A percentile compares a stretch with the other conserved stretches of the same genome.
phyloP scores from a whole-genome alignment of 1,284 basidiomycete species.

The Phenoliferia sp. region DNA sequence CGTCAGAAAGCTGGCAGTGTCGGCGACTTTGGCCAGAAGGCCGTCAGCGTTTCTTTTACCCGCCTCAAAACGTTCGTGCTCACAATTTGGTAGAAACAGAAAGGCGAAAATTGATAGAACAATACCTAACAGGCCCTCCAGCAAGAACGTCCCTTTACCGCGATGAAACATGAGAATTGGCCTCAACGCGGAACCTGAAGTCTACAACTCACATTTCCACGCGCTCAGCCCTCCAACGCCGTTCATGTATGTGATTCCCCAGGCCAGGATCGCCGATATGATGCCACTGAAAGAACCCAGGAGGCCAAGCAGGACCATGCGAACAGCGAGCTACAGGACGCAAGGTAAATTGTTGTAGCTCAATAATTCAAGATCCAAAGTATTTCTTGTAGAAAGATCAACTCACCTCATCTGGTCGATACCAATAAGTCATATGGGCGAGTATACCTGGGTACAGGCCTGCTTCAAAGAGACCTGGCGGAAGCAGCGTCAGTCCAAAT shows the following conservation, averaged over 20 bases:
- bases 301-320: slow-evolving; percentile 22
- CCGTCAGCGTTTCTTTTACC: neutral
- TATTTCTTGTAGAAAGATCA: neutral
- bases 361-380: neutral
- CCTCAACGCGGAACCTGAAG: neutral
- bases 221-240: slow-evolving; percentile 15
- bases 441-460: slow-evolving; percentile 1
- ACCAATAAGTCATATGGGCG: slow-evolving; percentile 30
- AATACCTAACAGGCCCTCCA: neutral
- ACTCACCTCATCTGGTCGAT: slow-evolving; percentile 35
- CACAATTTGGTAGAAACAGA: slow-evolving; percentile 18
- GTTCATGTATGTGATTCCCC: slow-evolving; percentile 29
- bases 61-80: neutral
- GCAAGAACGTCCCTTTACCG: neutral
- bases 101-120: neutral
- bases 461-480: neutral
- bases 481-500: neutral
- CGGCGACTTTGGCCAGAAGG: slow-evolving; percentile 26
- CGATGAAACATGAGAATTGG: neutral
- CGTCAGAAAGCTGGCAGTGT: slow-evolving; percentile 10
- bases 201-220: slow-evolving; percentile 14
- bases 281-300: slow-evolving; percentile 33
- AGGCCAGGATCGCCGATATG: slow-evolving; percentile 29
- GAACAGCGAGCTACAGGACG: slow-evolving; percentile 17
- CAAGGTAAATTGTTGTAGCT: too few relatives aligned